Conservation (phyloP, 2,329 filamentous ascomycete genomes). For the Fusarium verrucosum region DNA sequence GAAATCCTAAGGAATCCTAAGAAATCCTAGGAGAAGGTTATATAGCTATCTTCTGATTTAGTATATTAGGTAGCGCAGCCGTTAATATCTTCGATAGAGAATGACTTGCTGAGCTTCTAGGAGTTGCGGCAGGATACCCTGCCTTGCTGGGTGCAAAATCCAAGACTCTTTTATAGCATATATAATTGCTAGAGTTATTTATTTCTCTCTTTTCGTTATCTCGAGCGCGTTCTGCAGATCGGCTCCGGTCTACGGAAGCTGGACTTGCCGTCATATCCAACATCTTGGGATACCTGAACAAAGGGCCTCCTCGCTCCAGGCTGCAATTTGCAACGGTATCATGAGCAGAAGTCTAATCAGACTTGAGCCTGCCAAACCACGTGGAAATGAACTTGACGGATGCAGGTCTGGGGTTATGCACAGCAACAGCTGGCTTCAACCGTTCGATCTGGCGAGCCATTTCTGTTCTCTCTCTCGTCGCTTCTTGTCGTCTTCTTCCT, state of each 20-base stretch:
- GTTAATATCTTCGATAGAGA: neutral
- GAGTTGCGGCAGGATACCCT: slow-evolving; percentile 6
- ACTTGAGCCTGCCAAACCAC: neutral
- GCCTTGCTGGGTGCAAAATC: slow-evolving; percentile 22
- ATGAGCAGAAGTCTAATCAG: neutral
- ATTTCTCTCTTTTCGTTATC: too few relatives aligned
- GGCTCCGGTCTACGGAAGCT: slow-evolving; percentile 79
- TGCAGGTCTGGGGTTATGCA: too few relatives aligned
- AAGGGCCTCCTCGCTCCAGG: neutral
- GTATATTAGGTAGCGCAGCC: slow-evolving; percentile 15
- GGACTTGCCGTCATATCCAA: slow-evolving; percentile 54
- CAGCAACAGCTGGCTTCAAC: too few relatives aligned
- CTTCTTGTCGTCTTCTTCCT: slow-evolving; percentile 74
- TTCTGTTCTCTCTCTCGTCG: slow-evolving; percentile 69
- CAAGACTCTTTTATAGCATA: too few relatives aligned
- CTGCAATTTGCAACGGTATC: neutral
- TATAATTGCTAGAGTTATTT: too few relatives aligned
- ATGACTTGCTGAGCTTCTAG: slow-evolving; percentile 7
- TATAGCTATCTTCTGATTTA: slow-evolving; percentile 7
- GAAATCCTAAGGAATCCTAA: too few relatives aligned
- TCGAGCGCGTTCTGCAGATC: slow-evolving; percentile 72
- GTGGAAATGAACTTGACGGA: too few relatives aligned
- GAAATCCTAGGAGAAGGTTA: slow-evolving; percentile 22
- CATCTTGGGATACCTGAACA: neutral
- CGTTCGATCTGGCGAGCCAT: slow-evolving; percentile 46